These are phyloP conservation scores for Didymella sp. DNA, from an alignment of 2,329 filamentous ascomycete species.

Conservation along the genomic window DNA sequence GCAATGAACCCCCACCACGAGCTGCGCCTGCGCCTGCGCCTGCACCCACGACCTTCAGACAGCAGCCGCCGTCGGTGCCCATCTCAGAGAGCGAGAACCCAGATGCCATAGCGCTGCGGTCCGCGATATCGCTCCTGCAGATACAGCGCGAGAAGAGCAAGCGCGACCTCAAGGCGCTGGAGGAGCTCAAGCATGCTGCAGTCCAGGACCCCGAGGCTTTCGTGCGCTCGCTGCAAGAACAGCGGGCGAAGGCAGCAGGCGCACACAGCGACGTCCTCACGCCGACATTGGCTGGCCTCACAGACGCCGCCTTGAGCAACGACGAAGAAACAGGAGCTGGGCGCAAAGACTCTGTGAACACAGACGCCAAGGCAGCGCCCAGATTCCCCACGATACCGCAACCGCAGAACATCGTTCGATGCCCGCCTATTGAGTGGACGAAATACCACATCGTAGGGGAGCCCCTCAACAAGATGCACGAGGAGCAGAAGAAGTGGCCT, in stretches of 20 bases:
- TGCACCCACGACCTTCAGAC: constrained; percentile 45
- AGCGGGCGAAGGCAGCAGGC: constrained; percentile 55
- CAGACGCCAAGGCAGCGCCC: constrained; percentile 22
- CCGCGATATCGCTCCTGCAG: constrained; percentile 85
- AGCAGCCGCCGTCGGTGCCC: constrained; percentile 53
- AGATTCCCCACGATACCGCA: constrained; percentile 72
- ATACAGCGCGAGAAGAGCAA: constrained; percentile 81
- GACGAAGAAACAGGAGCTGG: constrained; percentile 29
- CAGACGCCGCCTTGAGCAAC: constrained; percentile 40
- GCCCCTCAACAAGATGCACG: constrained; percentile 82
- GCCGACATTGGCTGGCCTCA: constrained; percentile 47
- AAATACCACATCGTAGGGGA: constrained; percentile 92
- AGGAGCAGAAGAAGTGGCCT: constrained; percentile 69
- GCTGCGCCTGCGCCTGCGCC: constrained; percentile 7
- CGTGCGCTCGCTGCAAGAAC: constrained; percentile 69
- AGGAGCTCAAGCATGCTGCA: constrained; percentile 73
- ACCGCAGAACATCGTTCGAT: constrained; percentile 82
- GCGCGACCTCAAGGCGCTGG: constrained; percentile 75
- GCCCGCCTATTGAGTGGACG: constrained; percentile 91
- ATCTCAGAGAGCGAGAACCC: constrained; percentile 68
- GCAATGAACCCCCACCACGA: constrained; percentile 38
- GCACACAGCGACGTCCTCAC: constrained; percentile 43
- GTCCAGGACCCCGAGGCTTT: constrained; percentile 75
- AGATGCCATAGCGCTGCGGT: constrained; percentile 85
- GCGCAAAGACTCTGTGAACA: constrained; percentile 40